These are phyloP conservation scores for Stereocaulon alpinum DNA, from an alignment of 495 filamentous ascomycete genomes.

Conservation along the genomic window DNA sequence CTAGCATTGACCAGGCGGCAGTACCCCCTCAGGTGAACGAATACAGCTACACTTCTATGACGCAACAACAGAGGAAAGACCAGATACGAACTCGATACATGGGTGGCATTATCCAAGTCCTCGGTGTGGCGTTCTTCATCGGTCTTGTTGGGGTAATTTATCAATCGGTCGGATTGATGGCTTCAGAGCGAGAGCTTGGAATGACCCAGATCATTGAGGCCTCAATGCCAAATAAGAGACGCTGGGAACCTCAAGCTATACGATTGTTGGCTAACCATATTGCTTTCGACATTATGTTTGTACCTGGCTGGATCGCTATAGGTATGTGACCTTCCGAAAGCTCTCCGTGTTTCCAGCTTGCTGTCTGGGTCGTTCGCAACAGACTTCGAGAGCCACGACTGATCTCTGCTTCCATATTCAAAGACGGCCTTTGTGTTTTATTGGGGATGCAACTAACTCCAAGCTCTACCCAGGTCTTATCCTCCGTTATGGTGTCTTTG, in stretches of 20 bases:
- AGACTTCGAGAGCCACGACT: too few species aligned
- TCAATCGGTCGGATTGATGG: slow-evolving; percentile 66
- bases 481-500: slow-evolving; percentile 50
- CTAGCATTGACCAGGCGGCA: slow-evolving; percentile 27
- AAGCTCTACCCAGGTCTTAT: slow-evolving; percentile 32
- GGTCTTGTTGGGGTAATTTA: slow-evolving; percentile 62
- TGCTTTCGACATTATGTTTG: slow-evolving; percentile 57
- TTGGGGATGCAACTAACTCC: too few species aligned
- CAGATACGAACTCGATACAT: slow-evolving; percentile 57
- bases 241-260: slow-evolving; percentile 58
- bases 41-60: slow-evolving; percentile 63
- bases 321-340: slow-evolving; percentile 15
- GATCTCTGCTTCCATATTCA: too few species aligned
- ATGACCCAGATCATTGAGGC: slow-evolving; percentile 73
- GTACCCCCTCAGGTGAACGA: slow-evolving; percentile 44
- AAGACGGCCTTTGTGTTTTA: too few species aligned
- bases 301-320: slow-evolving; percentile 59
- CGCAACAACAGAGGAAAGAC: slow-evolving; percentile 49
- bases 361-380: too few species aligned
- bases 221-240: slow-evolving; percentile 59
- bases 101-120: slow-evolving; percentile 50
- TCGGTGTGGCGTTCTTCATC: slow-evolving; percentile 55
- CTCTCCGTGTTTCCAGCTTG: too few species aligned
- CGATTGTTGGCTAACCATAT: slow-evolving; percentile 57
- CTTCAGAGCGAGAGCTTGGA: slow-evolving; percentile 65